Base-by-base conservation (phyloP, 306 rosid genomes). In the Vigna angularis region DNA sequence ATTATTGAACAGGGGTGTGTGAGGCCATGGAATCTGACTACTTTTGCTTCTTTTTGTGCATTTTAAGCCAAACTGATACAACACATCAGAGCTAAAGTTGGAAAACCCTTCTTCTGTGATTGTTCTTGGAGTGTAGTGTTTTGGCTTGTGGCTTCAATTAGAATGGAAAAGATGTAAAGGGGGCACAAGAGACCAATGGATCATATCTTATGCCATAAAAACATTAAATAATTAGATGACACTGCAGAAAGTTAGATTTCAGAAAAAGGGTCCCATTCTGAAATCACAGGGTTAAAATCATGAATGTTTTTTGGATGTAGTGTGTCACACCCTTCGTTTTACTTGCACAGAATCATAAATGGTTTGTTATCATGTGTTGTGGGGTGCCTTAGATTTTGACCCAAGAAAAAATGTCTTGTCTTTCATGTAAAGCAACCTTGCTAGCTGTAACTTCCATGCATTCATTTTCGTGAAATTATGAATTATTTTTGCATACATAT, bases 21-120 rank as follows among this genome's bases (percentile, higher is more conserved):
- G 74, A 78, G 70, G 55, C 89, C 56, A 66, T 79, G 26, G 85
- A 90, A 87, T 79, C 90, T 73, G 88, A 83, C 80, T 45, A 72
- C 88, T 85, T 87, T 86, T 77, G 76, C 88, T 86, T 89, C 79
- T 83, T 85, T 77, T 83, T 80, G 85, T 81, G 85, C 87, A 84
- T 84, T 84, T 66, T 62, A 84, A 78, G 80, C 86, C 59, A 81
- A 26, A 66, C 71, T 24, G 73, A 80, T 73, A 85, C 77, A 67
- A 14, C 82, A 45, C 30, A 61, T 75, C 68, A 73, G 48, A 77
- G 64, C 10, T 72, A 84, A 79, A 78, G 79, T 34, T 66, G 65
- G 42, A 64, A 78, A 59, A 10, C 52, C 71, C 61, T 44, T 32
- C 51, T 48, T 38, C 58, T 70, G 58, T 16, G 56, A 62, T 74